Evolutionary conservation across 106 monocot genomes (phyloP).

Genomic region (Xerophyta viscosa): DNA sequence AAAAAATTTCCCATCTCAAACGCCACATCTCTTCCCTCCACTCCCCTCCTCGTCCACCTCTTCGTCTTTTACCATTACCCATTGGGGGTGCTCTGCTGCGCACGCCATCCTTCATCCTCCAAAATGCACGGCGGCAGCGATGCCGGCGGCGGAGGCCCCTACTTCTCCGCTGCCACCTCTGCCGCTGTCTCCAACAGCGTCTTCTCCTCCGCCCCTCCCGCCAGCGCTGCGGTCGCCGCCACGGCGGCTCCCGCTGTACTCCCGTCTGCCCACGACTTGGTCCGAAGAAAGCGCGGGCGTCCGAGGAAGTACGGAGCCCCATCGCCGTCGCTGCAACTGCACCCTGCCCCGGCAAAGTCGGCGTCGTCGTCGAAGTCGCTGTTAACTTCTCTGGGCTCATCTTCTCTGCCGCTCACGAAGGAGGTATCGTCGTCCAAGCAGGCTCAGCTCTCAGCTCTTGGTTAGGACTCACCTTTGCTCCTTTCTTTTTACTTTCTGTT

Average conservation of each 20-base stretch:
- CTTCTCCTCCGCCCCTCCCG: not conserved
- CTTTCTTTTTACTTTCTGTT: too few relatives aligned
- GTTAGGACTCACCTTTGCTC: too few relatives aligned
- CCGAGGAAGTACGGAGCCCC: constrained; percentile 15
- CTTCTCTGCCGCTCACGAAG: constrained; percentile 2
- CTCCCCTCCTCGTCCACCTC: not conserved
- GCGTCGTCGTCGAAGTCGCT: not conserved
- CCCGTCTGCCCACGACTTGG: constrained; percentile 1
- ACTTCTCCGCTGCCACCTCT: not conserved
- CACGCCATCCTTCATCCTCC: not conserved
- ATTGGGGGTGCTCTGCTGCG: constrained; percentile 6
- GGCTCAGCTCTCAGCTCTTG: constrained; percentile 7
- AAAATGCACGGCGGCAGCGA: constrained; percentile 1
- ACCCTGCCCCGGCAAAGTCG: too few relatives aligned
- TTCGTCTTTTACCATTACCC: too few relatives aligned
- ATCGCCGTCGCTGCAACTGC: too few relatives aligned
- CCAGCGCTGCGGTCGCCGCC: not conserved
- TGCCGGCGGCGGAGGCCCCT: not conserved
- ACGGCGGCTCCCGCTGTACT: constrained; percentile 2
- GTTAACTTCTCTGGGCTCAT: not conserved
- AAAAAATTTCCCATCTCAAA: constrained; percentile 14
- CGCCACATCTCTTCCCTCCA: constrained; percentile 13
- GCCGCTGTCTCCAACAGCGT: not conserved
- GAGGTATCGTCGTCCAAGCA: constrained; percentile 7
- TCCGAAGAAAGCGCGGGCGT: constrained; percentile 12